Evolutionary conservation across 441 rosid species (phyloP), one percentile per base, ranked within the genome.

Genomic region (Jatropha multifida): DNA sequence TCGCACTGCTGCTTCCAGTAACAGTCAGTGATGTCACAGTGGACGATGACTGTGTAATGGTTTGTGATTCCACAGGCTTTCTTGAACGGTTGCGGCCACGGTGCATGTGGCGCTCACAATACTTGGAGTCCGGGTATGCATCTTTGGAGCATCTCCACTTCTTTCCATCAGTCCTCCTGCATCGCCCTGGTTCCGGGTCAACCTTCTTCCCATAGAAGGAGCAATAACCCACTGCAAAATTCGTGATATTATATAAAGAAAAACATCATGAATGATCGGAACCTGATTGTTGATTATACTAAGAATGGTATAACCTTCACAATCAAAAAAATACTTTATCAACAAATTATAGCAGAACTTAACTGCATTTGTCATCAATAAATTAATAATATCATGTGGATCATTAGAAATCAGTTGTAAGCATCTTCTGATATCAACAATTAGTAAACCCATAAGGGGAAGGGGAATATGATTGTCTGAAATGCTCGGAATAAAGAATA

Each of bases 1-100:
- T 48, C 49, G 71, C 83, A 55, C 81, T 75, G 76, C 81, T 81
- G 76, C 77, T 82, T 71, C 83, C 88, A 46, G 84, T 69, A 65
- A 80, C 88, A 75, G 90, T 82, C 78, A 80, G 46, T 73, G 90
- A 79, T 82, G 90, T 76, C 81, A 68, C 75, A 55, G 86, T 64
- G 42, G 88, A 82, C 2, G 82, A 80, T 56, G 90, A 83, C 77
- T 83, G 90, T 78, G 83, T 80, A 68, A 84, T 70, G 70, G 81
- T 79, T 81, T 85, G 87, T 74, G 88, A 88, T 92, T 95, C 99
- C 98, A 93, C 97, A 90, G 93, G 98, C 99, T 95, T 95, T 95
- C 98, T 95, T 91, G 98, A 93, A 93, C 99, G 98, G 94, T 89
- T 93, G 85, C 98, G 97, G 91, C 99, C 97, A 81, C 97, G 96